Evolutionary conservation across 2,329 filamentous ascomycete species (phyloP).

Genomic region (Keithomyces neogunnii): DNA sequence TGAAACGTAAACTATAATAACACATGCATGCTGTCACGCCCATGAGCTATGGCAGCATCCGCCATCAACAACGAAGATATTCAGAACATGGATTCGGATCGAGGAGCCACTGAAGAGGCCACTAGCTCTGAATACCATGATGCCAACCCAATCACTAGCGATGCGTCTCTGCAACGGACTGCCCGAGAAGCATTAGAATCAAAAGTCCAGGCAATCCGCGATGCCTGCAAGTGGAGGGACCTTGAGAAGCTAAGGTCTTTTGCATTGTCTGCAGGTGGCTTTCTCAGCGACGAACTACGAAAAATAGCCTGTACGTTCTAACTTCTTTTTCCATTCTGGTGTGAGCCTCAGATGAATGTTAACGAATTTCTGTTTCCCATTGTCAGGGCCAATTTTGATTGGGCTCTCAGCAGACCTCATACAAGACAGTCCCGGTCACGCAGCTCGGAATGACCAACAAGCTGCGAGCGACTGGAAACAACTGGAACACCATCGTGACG

Average conservation of each 20-base stretch:
- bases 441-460: conserved; percentile 1
- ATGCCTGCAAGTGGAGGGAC: conserved; percentile 53
- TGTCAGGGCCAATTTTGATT: conserved; percentile 54
- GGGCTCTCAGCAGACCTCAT: conserved; percentile 21
- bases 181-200: not conserved
- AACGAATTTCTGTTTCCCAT: not conserved
- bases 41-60: not conserved
- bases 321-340: not conserved
- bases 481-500: conserved; percentile 73
- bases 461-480: conserved; percentile 40
- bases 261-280: conserved; percentile 57
- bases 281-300: conserved; percentile 60
- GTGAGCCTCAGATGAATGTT: conserved; percentile 4
- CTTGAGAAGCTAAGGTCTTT: conserved; percentile 46
- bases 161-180: not conserved
- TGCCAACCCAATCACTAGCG: not conserved
- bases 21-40: too few species aligned
- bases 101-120: conserved; percentile 3
- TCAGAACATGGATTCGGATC: conserved; percentile 10
- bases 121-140: conserved; percentile 7
- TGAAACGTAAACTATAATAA: too few species aligned
- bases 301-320: conserved; percentile 64
- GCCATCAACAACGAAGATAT: not conserved
- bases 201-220: conserved; percentile 22
- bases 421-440: not conserved